Percentiles rank a stretch among this genome's conserved stretches.
phyloP scores from a whole-genome alignment of 2,329 filamentous ascomycete species.

The Trichoderma simmonsii region DNA sequence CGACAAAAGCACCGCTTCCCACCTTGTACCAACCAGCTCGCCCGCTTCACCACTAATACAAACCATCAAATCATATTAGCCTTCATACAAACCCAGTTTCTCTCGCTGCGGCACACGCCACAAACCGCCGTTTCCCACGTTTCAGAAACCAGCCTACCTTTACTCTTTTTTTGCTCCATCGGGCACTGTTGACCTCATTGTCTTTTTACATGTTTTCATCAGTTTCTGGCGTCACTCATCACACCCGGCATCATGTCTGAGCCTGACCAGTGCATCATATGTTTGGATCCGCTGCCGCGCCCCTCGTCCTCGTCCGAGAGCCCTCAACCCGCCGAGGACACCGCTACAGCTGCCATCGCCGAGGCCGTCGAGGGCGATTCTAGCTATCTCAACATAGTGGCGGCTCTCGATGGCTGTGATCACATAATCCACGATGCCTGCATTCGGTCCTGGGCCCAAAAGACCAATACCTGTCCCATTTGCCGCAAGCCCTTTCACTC shows the following conservation, averaged over 20 bases:
- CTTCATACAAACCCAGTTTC: conserved; percentile 18
- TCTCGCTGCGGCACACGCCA: conserved; percentile 13
- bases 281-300: conserved; percentile 57
- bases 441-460: conserved; percentile 89
- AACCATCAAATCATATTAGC: conserved; percentile 24
- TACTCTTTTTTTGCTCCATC: conserved; percentile 1
- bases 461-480: conserved; percentile 97
- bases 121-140: background rate
- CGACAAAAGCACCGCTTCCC: background rate
- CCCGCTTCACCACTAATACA: conserved; percentile 31
- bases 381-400: conserved; percentile 47
- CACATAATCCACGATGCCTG: conserved; percentile 93
- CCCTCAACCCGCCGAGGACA: conserved; percentile 24
- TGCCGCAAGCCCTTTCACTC: conserved; percentile 89
- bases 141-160: background rate
- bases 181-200: conserved; percentile 9
- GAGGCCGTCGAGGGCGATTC: conserved; percentile 27
- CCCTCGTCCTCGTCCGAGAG: conserved; percentile 30
- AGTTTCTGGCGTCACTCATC: conserved; percentile 34
- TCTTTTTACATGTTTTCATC: conserved; percentile 48
- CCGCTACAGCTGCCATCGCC: conserved; percentile 21
- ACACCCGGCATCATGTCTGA: conserved; percentile 47
- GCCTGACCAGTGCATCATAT: conserved; percentile 68
- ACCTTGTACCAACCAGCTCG: background rate
- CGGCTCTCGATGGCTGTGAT: conserved; percentile 70